Percentiles rank a stretch among this genome's conserved stretches.
Conservation (phyloP, 345 rosid genomes). For the Sonneratia caseolaris region DNA sequence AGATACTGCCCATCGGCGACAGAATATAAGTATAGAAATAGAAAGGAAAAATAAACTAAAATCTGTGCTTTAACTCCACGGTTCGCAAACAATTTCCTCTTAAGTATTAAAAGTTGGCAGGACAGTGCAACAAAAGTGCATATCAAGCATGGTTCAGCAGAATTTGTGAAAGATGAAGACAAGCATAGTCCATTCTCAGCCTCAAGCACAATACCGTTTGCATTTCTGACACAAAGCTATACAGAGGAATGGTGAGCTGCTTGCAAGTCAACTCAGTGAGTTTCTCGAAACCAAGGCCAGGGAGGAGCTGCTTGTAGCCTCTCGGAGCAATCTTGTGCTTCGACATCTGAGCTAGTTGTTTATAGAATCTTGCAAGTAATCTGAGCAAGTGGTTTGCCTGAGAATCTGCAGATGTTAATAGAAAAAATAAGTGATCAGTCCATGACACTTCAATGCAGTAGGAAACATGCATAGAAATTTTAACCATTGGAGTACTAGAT, state of each 20-base stretch:
- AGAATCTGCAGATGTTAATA: slow-evolving; percentile 33
- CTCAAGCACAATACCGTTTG: slow-evolving; percentile 36
- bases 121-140: not conserved
- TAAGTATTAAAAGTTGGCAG: not conserved
- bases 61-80: not conserved
- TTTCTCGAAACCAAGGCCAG: slow-evolving; percentile 57
- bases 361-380: slow-evolving; percentile 51
- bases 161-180: not conserved
- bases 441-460: not conserved
- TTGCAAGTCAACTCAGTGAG: slow-evolving; percentile 74
- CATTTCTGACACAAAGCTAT: slow-evolving; percentile 57
- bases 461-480: not conserved
- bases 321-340: slow-evolving; percentile 62
- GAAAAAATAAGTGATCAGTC: slow-evolving; percentile 12
- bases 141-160: not conserved
- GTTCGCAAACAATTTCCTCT: not conserved
- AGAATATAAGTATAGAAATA: not conserved
- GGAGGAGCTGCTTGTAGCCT: slow-evolving; percentile 66
- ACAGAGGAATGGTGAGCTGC: slow-evolving; percentile 59
- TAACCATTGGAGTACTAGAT: not conserved
- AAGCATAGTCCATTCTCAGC: not conserved
- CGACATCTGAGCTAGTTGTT: slow-evolving; percentile 66
- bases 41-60: not conserved
- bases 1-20: no score
- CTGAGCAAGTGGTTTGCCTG: slow-evolving; percentile 64